These are phyloP conservation scores for Termitomyces sp. DNA, from an alignment of 768 basidiomycete species.

Conservation along the genomic window DNA sequence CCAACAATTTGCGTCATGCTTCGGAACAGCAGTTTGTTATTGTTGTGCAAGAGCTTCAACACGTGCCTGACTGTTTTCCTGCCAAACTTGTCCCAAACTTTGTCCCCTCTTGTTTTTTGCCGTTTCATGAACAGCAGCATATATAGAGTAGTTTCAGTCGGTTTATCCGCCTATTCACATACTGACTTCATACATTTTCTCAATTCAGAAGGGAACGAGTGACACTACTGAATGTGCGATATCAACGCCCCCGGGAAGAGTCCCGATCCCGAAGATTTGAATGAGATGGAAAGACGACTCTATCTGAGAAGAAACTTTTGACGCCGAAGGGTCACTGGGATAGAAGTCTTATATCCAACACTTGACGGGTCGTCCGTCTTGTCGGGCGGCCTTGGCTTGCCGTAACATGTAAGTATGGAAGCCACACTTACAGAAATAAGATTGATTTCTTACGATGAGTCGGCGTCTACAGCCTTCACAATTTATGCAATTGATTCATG, in stretches of 20 bases:
- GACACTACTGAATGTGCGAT: no score
- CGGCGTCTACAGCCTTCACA: not conserved
- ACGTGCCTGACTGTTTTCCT: not conserved
- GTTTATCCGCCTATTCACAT: not conserved
- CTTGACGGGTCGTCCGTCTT: not conserved
- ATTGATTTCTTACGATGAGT: not conserved
- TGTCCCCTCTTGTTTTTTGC: no score
- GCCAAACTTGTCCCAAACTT: no score
- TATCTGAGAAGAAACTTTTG: not conserved
- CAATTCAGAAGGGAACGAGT: not conserved
- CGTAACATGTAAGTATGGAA: not conserved
- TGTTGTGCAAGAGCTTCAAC: slow-evolving; percentile 1
- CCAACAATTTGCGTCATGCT: slow-evolving; percentile 17
- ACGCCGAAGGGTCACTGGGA: not conserved
- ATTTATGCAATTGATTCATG: no score
- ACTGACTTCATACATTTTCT: not conserved
- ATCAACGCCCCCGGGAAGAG: not conserved
- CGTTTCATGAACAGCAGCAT: not conserved
- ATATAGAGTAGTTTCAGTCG: no score
- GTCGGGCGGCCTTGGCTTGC: not conserved
- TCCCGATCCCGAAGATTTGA: not conserved
- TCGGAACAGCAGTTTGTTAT: slow-evolving; percentile 13
- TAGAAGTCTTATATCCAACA: no score
- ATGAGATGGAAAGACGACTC: not conserved
- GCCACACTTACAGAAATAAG: not conserved